These are phyloP conservation scores for Wallemia mellicola DNA, from an alignment of 1,284 basidiomycete species.

Conservation along the genomic window DNA sequence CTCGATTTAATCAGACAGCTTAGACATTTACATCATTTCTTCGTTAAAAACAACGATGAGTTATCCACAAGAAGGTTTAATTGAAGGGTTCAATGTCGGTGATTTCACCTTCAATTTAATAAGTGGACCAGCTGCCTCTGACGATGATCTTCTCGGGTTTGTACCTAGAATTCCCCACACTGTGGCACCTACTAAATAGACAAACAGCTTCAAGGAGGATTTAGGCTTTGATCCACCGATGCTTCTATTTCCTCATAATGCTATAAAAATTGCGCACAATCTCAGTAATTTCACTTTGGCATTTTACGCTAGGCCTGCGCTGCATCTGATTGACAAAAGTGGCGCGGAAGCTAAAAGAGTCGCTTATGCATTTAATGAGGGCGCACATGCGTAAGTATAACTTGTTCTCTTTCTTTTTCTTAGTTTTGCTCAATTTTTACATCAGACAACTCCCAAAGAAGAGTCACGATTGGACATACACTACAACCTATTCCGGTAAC, in stretches of 20 bases:
- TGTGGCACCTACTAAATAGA: not conserved
- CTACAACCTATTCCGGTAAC: not conserved
- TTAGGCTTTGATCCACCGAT: not conserved
- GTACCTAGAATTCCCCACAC: not conserved
- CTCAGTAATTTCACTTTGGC: not conserved
- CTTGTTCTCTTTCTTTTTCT: not conserved
- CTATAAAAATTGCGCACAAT: not conserved
- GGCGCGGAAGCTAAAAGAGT: not conserved
- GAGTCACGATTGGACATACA: not conserved
- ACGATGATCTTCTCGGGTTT: not conserved
- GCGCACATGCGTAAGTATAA: not conserved
- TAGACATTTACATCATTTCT: not conserved
- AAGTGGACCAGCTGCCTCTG: not conserved
- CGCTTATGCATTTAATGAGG: not conserved
- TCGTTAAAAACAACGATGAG: not conserved
- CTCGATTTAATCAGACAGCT: not conserved
- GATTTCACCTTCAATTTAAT: not conserved
- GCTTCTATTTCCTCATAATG: not conserved
- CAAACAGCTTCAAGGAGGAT: not conserved
- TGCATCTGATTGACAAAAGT: not conserved
- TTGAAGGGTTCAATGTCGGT: not conserved
- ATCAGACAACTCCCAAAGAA: not conserved
- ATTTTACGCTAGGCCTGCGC: not conserved
- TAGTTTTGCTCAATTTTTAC: not conserved
- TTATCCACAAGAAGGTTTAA: not conserved